These are phyloP conservation scores for Tubosaeta sp. DNA, from an alignment of 768 basidiomycete genomes.

Conservation along the genomic window DNA sequence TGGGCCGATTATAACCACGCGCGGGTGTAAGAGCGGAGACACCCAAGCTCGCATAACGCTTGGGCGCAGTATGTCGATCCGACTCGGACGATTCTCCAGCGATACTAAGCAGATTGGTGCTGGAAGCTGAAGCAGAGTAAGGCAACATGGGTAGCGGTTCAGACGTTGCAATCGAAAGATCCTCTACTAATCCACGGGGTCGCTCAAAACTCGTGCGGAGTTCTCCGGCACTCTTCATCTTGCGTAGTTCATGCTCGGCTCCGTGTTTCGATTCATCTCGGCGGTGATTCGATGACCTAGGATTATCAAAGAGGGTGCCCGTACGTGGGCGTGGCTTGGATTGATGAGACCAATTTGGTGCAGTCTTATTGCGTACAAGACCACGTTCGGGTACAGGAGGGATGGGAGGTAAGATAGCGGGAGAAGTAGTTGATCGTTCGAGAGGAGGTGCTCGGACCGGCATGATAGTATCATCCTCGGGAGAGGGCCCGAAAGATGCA, in stretches of 20 bases:
- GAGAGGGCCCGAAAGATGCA: constrained; percentile 24
- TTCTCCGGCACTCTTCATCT: constrained; percentile 87
- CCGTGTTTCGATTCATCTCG: constrained; percentile 41
- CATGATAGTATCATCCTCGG: constrained; percentile 73
- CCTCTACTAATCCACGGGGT: constrained; percentile 20
- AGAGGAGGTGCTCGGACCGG: constrained; percentile 55
- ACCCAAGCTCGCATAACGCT: constrained; percentile 69
- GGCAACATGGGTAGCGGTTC: constrained; percentile 43
- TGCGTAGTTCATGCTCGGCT: constrained; percentile 61
- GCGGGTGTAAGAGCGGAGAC: constrained; percentile 36
- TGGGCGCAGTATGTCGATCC: constrained; percentile 37
- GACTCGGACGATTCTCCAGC: constrained; percentile 29
- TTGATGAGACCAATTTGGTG: constrained; percentile 56
- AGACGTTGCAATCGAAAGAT: constrained; percentile 31
- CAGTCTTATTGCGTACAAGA: constrained; percentile 70
- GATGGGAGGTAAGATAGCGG: constrained; percentile 31
- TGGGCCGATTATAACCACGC: constrained; percentile 33
- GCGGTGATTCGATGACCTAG: constrained; percentile 12
- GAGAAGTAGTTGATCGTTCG: constrained; percentile 49
- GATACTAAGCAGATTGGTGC: constrained; percentile 57
- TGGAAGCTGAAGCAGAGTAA: constrained; percentile 61
- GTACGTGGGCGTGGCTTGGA: constrained; percentile 39
- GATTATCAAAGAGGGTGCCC: constrained; percentile 23
- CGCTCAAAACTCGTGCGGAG: constrained; percentile 43
- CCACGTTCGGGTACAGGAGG: constrained; percentile 33